Evolutionary conservation across 192 early-diverging fungal genomes (phyloP), one percentile per base, ranked within the genome.

Genomic region (Coemansia sp.): DNA sequence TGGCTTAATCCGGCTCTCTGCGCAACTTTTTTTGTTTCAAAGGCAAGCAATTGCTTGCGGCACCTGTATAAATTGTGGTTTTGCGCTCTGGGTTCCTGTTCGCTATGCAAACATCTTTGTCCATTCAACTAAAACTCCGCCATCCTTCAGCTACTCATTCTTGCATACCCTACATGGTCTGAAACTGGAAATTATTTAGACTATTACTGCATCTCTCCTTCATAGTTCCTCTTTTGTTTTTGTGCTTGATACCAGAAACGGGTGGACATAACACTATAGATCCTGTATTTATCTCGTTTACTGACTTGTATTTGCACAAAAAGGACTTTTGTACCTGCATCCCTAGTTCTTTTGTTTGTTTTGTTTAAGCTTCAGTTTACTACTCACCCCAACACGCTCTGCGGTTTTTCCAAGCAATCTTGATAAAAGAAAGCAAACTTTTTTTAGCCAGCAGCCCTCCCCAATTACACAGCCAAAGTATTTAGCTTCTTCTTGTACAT

Each of bases 321-420:
- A 41, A 59, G 16, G n/a, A 5, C n/a, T 41, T 16, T 59, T 16
- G 57, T 41, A 19, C 57, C 57, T 59, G 57, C 37, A 41, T 59
- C 57, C 57, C 57, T 59, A 59, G 7, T 59, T 4, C 32, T 59
- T 59, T 17, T 59, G 39, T 7, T 40, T 59, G 7, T 38, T 59
- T 59, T 59, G 57, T 59, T 59, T 57, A 16, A 19, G 55, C 9
- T 8, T 59, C 57, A 11, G 57, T 17, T 59, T 59, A 59, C 57
- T 59, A 59, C 57, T 41, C 38, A 22, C 17, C 57, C 40, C 40
- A 22, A 22, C 12, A 22, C 57, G 57, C 12, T 59, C 37, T 5
- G n/a, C 12, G 38, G 16, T 41, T 39, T 41, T 59, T 14, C 25
- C 19, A 39, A 59, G 32, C 8, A 17, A 32, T 40, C n/a, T 10